phyloP scores from a whole-genome alignment of 352 stramenopile genomes.

The Pythium brachiatum region DNA sequence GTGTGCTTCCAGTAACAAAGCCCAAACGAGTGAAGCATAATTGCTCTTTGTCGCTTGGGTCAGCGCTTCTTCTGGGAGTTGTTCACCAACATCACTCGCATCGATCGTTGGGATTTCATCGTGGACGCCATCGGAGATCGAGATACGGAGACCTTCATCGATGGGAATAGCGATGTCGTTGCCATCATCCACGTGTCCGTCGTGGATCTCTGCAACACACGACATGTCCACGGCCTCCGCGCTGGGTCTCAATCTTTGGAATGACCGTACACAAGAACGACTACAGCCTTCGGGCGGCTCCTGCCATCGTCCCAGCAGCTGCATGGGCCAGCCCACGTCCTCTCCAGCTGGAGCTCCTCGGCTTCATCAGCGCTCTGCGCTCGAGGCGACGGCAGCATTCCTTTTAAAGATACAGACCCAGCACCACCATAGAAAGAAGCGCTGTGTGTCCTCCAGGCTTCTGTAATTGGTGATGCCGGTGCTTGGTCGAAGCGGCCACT shows the following conservation, averaged over 20 bases:
- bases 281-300: background rate
- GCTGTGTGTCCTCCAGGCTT: too few species aligned
- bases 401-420: background rate
- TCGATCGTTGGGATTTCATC: slow-evolving; percentile 11
- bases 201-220: background rate
- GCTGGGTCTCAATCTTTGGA: background rate
- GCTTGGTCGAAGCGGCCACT: background rate
- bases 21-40: slow-evolving; percentile 16
- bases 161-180: background rate
- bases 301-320: background rate
- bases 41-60: slow-evolving; percentile 13
- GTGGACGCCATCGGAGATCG: background rate
- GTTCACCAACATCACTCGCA: slow-evolving; percentile 13
- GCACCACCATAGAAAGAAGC: too few species aligned
- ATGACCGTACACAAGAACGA: background rate
- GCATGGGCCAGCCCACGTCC: background rate
- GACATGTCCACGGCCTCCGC: background rate
- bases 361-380: background rate
- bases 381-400: background rate
- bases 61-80: slow-evolving; percentile 8
- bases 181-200: background rate
- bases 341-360: background rate
- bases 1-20: slow-evolving; percentile 20
- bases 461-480: too few species aligned
- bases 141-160: background rate